These are phyloP conservation scores for Golubevia pallescens DNA, from an alignment of 1,284 basidiomycete genomes.

Conservation along the genomic window DNA sequence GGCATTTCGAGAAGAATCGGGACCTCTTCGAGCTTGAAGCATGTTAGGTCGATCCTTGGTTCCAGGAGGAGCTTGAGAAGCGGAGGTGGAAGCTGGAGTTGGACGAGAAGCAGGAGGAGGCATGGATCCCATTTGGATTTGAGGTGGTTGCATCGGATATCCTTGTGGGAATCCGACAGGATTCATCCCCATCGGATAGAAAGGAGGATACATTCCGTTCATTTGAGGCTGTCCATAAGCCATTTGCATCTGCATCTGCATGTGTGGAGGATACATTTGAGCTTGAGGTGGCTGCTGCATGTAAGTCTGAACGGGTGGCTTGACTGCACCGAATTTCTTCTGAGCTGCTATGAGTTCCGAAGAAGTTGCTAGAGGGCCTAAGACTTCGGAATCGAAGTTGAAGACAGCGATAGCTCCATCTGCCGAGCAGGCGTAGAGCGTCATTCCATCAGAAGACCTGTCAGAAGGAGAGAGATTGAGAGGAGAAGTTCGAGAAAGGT, in stretches of 20 bases:
- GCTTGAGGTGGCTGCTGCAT: no score
- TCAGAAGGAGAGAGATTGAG: neutral
- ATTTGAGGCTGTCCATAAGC: neutral
- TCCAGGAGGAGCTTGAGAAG: conserved; percentile 10
- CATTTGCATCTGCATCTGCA: neutral
- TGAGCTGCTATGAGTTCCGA: no score
- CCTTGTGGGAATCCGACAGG: no score
- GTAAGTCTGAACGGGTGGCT: no score
- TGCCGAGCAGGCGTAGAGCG: conserved; percentile 59
- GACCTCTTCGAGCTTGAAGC: conserved; percentile 29
- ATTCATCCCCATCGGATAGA: conserved; percentile 10
- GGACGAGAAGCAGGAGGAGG: no score
- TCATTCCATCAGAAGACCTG: conserved; percentile 48
- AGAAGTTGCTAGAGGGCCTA: conserved; percentile 31
- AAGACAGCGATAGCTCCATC: conserved; percentile 55
- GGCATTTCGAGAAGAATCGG: neutral
- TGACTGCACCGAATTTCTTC: no score
- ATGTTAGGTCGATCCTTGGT: conserved; percentile 30
- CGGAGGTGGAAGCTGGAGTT: no score
- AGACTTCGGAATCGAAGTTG: conserved; percentile 29
- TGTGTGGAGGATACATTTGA: neutral
- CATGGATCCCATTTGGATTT: no score
- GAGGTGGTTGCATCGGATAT: no score
- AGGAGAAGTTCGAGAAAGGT: neutral
- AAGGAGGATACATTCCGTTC: conserved; percentile 18